Percentiles rank a stretch among this genome's conserved stretches.
Evolutionary conservation across 1,139 yeast genomes (phyloP).

Genomic region (Saccharomycopsis hybrid): DNA sequence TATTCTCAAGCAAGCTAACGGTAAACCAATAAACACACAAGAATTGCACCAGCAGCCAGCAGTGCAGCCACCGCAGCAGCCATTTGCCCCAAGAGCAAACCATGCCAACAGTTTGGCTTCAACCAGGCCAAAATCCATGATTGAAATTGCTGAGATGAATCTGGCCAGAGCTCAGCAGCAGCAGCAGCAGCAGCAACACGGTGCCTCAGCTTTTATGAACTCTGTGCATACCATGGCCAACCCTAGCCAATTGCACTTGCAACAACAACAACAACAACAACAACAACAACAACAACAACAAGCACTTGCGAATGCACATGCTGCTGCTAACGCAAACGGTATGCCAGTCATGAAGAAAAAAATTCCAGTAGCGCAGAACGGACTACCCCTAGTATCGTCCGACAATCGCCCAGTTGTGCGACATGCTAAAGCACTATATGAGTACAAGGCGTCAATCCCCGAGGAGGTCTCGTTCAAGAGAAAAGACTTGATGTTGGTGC

Average conservation of each 20-base stretch:
- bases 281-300: not conserved
- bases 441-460: constrained; percentile 69
- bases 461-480: constrained; percentile 72
- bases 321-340: not conserved
- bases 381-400: constrained; percentile 34
- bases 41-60: constrained; percentile 6
- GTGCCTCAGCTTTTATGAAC: constrained; percentile 1
- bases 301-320: not conserved
- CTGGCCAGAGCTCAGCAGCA: not conserved
- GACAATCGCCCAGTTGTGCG: constrained; percentile 47
- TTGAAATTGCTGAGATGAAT: constrained; percentile 24
- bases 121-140: constrained; percentile 41
- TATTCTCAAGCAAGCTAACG: not conserved
- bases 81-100: constrained; percentile 3
- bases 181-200: not conserved
- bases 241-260: not conserved
- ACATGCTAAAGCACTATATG: constrained; percentile 63
- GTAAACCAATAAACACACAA: not conserved
- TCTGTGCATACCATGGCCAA: constrained; percentile 17
- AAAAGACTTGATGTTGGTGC: constrained; percentile 64
- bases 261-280: not conserved
- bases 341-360: not conserved
- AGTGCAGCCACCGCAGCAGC: constrained; percentile 21
- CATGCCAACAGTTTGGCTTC: not conserved
- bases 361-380: constrained; percentile 24